A percentile compares a stretch with the other conserved stretches of the same genome.
phyloP scores from a whole-genome alignment of 441 rosid genomes.

The Oxalis stricta region DNA sequence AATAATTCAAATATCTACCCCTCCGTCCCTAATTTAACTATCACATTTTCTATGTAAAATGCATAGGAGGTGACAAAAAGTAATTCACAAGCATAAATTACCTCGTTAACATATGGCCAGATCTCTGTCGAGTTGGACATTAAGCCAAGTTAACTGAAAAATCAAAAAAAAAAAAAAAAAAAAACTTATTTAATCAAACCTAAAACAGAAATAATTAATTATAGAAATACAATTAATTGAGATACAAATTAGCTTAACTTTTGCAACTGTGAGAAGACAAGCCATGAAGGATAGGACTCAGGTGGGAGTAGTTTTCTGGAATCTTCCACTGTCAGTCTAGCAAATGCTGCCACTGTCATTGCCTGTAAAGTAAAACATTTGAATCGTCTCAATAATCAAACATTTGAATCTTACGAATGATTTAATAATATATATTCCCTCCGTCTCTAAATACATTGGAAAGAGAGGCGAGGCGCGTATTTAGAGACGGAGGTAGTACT shows the following conservation, averaged over 20 bases:
- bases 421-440: no score
- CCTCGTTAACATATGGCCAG: slow-evolving; percentile 77
- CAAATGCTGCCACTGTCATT: slow-evolving; percentile 66
- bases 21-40: no score
- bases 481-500: no score
- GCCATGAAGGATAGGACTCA: slow-evolving; percentile 72
- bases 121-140: slow-evolving; percentile 66
- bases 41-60: neutral
- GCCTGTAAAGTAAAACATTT: slow-evolving; percentile 41
- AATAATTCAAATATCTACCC: no score
- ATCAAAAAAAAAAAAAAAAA: slow-evolving; percentile 3
- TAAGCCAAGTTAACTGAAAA: slow-evolving; percentile 86
- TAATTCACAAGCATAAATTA: slow-evolving; percentile 10
- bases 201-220: neutral
- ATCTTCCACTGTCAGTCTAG: slow-evolving; percentile 81
- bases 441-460: no score
- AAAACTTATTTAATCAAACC: slow-evolving; percentile 2
- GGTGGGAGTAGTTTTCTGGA: slow-evolving; percentile 57
- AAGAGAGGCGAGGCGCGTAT: no score
- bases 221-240: neutral
- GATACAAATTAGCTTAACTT: slow-evolving; percentile 40
- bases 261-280: slow-evolving; percentile 65
- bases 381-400: neutral
- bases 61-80: neutral
- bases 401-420: neutral